Evolutionary conservation across 805 yeast species (phyloP), one percentile per base, ranked within the genome.

Genomic region (Sporopachydermia lactativora): DNA sequence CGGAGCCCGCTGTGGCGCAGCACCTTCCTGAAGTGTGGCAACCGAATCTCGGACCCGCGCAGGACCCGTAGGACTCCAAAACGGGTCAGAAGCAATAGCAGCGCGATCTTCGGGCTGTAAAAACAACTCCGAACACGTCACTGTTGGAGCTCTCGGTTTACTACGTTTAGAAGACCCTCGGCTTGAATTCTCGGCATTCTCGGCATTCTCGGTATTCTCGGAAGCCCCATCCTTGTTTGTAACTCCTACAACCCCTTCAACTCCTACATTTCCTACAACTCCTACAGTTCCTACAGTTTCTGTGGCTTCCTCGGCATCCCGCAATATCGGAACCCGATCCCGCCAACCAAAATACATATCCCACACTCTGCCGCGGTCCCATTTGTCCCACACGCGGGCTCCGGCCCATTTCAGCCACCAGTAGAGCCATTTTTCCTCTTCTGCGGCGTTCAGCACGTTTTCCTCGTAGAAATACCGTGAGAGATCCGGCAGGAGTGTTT

Each of bases 391-490:
- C 4, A 80, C 85, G 58, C 82, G 82, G 11, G 92, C 73, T 15
- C 96, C 96, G 52, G 83, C 73, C 69, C 82, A 88, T 54, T 85
- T 84, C 47, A 88, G 65, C 96, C 96, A 88, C 95, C 95, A 88
- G 34, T 84, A 69, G 17, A 86, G 64, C 96, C 96, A 88, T 53
- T 79, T 86, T 49, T 83, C 92, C 46, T 81, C 85, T 36, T 69
- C 65, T 14, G 61, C 45, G 35, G 73, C 69, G 47, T 75, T 75
- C 37, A 81, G 58, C 17, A 81, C 70, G 44, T 81, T 86, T 50
- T 88, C 96, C 51, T 84, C 94, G 34, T 75, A 76, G 46, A 88
- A 73, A 45, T 75, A 82, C 44, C 70, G 72, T 39, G 82, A 77
- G 35, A 88, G 58, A 51, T 83, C 95, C 2, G 95, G 95, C 42